phyloP scores from a whole-genome alignment of 805 yeast genomes.

The Candida vaughaniae region DNA sequence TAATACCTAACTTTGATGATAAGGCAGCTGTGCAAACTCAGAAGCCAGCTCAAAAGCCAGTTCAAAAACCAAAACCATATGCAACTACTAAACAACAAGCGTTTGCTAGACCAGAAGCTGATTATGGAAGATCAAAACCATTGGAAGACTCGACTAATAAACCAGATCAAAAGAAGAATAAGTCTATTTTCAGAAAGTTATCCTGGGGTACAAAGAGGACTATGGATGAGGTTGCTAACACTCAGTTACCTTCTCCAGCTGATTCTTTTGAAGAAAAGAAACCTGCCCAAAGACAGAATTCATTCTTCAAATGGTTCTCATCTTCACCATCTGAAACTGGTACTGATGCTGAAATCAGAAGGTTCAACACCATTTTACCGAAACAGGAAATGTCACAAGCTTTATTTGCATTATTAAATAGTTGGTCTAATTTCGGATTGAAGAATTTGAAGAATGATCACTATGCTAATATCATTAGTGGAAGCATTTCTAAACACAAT shows the following conservation, averaged over 20 bases:
- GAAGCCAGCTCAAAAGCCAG: conserved; percentile 19
- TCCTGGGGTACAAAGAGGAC: conserved; percentile 49
- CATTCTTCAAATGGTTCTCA: conserved; percentile 46
- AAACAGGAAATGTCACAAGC: conserved; percentile 63
- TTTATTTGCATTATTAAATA: conserved; percentile 55
- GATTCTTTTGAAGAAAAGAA: conserved; percentile 29
- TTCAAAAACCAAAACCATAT: conserved; percentile 15
- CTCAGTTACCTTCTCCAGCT: conserved; percentile 37
- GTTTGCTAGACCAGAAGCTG: conserved; percentile 19
- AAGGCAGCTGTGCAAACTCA: conserved; percentile 7
- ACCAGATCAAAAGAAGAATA: conserved; percentile 29
- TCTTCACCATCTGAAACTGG: conserved; percentile 16
- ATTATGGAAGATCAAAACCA: conserved; percentile 23
- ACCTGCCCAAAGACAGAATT: conserved; percentile 18
- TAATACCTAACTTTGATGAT: conserved; percentile 25
- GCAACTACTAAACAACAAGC: conserved; percentile 10
- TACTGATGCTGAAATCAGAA: conserved; percentile 28
- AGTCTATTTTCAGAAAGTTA: conserved; percentile 48
- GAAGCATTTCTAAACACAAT: conserved; percentile 61
- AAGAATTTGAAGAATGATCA: conserved; percentile 51
- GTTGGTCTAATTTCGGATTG: conserved; percentile 74
- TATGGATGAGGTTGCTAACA: conserved; percentile 23
- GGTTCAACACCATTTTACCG: conserved; percentile 41
- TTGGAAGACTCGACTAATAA: conserved; percentile 35
- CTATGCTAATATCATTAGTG: conserved; percentile 48